Percentiles rank a stretch among this genome's conserved stretches.
Conservation (phyloP, 2,329 filamentous ascomycete genomes). For the Fonsecaea pedrosoi region DNA sequence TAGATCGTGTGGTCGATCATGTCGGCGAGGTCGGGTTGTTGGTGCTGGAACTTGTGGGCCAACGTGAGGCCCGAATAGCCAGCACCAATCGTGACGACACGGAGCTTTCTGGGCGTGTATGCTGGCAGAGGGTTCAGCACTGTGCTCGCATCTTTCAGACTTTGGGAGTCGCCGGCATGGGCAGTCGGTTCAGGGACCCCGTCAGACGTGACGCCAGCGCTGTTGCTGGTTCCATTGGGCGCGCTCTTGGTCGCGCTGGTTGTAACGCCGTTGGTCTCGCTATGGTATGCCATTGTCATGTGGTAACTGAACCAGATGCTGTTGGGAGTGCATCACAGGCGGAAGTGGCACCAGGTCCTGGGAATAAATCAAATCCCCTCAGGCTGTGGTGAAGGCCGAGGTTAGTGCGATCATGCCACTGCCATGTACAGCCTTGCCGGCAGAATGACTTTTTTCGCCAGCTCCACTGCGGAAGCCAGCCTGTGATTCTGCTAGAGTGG, state of each 20-base stretch:
- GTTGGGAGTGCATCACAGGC: neutral
- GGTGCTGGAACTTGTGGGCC: conserved; percentile 51
- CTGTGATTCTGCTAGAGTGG: neutral
- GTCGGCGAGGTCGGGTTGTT: conserved; percentile 43
- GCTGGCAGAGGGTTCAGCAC: conserved; percentile 15
- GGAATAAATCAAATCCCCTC: conserved; percentile 17
- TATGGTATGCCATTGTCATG: conserved; percentile 17
- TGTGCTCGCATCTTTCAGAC: conserved; percentile 21
- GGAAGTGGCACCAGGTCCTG: conserved; percentile 17
- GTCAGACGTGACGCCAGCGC: conserved; percentile 15
- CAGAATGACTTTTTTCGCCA: neutral
- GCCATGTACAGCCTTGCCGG: conserved; percentile 24
- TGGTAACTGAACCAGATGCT: neutral
- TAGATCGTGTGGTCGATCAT: conserved; percentile 51
- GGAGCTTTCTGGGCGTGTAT: conserved; percentile 28
- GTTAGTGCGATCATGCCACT: neutral
- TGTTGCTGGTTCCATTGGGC: conserved; percentile 21
- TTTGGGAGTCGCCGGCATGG: conserved; percentile 21
- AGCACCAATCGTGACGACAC: conserved; percentile 40
- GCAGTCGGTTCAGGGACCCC: conserved; percentile 18
- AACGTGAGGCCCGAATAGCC: conserved; percentile 47
- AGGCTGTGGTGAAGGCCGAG: neutral
- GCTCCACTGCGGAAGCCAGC: conserved; percentile 14
- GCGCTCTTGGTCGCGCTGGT: conserved; percentile 7
- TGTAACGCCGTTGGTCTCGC: conserved; percentile 12